These are phyloP conservation scores for Geotrichum candidum DNA, from an alignment of 1,139 yeast genomes.

Conservation along the genomic window DNA sequence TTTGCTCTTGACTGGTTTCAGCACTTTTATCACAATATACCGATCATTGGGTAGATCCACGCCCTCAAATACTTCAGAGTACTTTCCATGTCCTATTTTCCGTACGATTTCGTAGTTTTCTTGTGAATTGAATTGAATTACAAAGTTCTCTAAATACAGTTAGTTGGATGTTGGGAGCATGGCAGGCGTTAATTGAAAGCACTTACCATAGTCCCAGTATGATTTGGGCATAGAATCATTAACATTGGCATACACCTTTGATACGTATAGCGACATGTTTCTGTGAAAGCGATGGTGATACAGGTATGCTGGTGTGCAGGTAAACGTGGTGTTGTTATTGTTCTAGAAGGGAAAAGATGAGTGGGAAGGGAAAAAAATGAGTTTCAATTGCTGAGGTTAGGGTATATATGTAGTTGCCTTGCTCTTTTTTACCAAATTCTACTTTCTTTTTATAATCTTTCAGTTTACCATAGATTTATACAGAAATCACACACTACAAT, in stretches of 20 bases:
- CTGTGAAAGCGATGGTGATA: not conserved
- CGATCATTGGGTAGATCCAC: conserved; percentile 38
- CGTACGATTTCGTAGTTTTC: conserved; percentile 74
- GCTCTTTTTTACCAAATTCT: not conserved
- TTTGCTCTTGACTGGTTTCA: conserved; percentile 89
- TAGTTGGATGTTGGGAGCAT: not conserved
- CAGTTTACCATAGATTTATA: not conserved
- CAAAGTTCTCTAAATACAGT: conserved; percentile 33
- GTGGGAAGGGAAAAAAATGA: not conserved
- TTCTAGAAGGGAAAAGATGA: not conserved
- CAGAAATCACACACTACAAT: not conserved
- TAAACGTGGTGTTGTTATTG: not conserved
- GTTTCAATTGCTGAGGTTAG: not conserved
- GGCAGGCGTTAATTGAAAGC: not conserved
- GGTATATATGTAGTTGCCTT: not conserved
- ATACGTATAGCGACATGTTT: conserved; percentile 42
- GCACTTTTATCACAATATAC: conserved; percentile 67
- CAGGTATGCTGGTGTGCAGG: not conserved
- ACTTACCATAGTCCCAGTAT: conserved; percentile 74
- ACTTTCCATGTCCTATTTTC: conserved; percentile 90
- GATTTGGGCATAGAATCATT: conserved; percentile 65
- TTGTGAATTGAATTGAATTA: conserved; percentile 50
- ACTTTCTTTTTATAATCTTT: not conserved
- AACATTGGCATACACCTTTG: conserved; percentile 77
- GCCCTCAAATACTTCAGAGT: conserved; percentile 85